Percentiles rank a stretch among this genome's conserved stretches.
Conservation (phyloP, 2,329 filamentous ascomycete genomes). For the Dichotomopilus funicola region DNA sequence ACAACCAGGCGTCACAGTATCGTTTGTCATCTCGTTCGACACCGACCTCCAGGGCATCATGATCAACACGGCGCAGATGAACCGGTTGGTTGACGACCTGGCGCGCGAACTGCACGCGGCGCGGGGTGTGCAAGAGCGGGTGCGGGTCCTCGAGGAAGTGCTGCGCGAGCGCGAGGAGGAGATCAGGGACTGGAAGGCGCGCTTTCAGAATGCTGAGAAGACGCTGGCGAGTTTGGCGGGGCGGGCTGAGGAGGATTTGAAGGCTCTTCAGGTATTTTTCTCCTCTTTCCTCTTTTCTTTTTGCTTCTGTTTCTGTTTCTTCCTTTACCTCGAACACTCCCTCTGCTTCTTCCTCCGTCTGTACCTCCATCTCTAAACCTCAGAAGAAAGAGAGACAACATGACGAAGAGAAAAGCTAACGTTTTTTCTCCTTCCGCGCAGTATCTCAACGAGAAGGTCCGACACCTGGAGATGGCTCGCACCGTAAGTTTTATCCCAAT, state of each 20-base stretch:
- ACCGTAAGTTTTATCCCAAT: conserved; percentile 1
- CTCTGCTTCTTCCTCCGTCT: background rate
- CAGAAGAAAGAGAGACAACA: no score
- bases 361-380: background rate
- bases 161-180: conserved; percentile 1
- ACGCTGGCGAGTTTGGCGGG: background rate
- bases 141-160: background rate
- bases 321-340: background rate
- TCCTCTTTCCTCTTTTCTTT: background rate
- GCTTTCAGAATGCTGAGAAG: background rate
- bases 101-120: background rate
- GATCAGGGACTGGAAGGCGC: conserved; percentile 1
- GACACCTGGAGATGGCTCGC: conserved; percentile 7
- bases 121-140: background rate
- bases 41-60: conserved; percentile 9
- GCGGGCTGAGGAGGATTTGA: conserved; percentile 6
- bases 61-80: conserved; percentile 2
- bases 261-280: conserved; percentile 7
- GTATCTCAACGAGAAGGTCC: conserved; percentile 12
- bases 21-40: conserved; percentile 8
- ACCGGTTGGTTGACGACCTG: conserved; percentile 1
- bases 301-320: background rate
- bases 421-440: background rate
- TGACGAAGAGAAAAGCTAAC: background rate
- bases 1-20: background rate